Base-by-base conservation (phyloP, 495 filamentous ascomycete genomes). In the Cercophora samala region DNA sequence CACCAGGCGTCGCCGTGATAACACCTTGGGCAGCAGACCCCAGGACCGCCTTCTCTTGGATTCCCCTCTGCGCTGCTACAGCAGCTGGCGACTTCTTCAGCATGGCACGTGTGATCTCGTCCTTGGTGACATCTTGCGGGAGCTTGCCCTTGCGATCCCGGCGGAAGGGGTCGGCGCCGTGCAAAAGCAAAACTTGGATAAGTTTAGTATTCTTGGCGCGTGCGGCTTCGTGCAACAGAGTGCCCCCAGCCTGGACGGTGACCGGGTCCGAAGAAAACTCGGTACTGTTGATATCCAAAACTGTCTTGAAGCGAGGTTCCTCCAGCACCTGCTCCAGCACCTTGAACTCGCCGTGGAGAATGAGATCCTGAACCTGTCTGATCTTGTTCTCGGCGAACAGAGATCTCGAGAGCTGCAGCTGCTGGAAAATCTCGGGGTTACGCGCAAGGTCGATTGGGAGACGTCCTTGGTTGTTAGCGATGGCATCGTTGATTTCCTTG, bases 101-200 rank as follows among this genome's bases (percentile, higher is more conserved):
- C 72, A 98, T 92, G 5, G 88, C 88, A 53, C 87, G 84, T 1
- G 90, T 97, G 66, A 86, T 87, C 67, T 99, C 95, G 77, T 99
- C 95, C 74, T 97, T 98, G 22, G 95, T 99, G 21, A 97, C 89
- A 78, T 98, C 94, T 76, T 99, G 95, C 21, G 95, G 93, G 25
- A 99, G 83, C 75, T 96, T 97, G 8, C 95, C 96, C 79, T 91
- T 95, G 66, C 92, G 91, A 77, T 99, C 95, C 59, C 96, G 87
- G 55, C 92, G 88, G 77, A 99, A 99, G 1, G 95, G 95, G 79
- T 99, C 95, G n/a, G 95, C 95, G 2, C 95, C 96, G 74, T 99
- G 96, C 58, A 97, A 87, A 52, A 99, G 79, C 18, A 99, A 85
- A 11, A 96, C 83, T 73, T 98, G 90, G 62, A 97, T 94, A 18